A percentile compares a stretch with the other conserved stretches of the same genome.
Conservation (phyloP, 208 protist genomes). For the Trypanosomatidae sp. region DNA sequence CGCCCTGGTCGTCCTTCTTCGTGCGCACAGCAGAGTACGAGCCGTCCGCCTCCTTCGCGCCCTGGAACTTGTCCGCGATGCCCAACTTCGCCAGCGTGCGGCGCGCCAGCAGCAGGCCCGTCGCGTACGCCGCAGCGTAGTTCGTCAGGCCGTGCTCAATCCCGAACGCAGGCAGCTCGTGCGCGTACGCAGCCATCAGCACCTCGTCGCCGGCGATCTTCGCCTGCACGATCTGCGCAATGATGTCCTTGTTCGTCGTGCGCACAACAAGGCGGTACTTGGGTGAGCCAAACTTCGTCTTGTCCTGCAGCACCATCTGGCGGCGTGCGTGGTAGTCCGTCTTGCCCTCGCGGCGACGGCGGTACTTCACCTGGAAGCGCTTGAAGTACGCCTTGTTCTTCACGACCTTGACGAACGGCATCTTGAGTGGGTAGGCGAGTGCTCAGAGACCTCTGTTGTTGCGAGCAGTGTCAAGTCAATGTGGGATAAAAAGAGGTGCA, state of each 20-base stretch:
- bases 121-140: slow-evolving; percentile 97
- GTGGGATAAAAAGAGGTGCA: background rate
- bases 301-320: slow-evolving; percentile 97
- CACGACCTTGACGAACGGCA: slow-evolving; percentile 91
- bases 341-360: slow-evolving; percentile 97
- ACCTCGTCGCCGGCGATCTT: slow-evolving; percentile 96
- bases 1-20: slow-evolving; percentile 78
- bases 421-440: slow-evolving; percentile 15
- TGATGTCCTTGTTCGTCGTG: slow-evolving; percentile 97
- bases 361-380: slow-evolving; percentile 98
- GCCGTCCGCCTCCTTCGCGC: slow-evolving; percentile 91
- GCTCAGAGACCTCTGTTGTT: background rate
- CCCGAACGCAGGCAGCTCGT: slow-evolving; percentile 98
- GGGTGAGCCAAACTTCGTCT: slow-evolving; percentile 98
- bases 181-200: slow-evolving; percentile 95
- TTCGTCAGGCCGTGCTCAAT: slow-evolving; percentile 98
- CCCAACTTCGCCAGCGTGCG: slow-evolving; percentile 95
- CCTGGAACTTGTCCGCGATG: slow-evolving; percentile 95
- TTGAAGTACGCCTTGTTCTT: slow-evolving; percentile 98
- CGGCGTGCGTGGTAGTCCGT: slow-evolving; percentile 98
- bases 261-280: slow-evolving; percentile 99
- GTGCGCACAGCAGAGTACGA: slow-evolving; percentile 75
- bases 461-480: background rate
- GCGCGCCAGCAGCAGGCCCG: slow-evolving; percentile 97
- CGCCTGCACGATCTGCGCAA: slow-evolving; percentile 97